phyloP scores from a whole-genome alignment of 129 eudicot genomes.

The Flaveria brownii region DNA sequence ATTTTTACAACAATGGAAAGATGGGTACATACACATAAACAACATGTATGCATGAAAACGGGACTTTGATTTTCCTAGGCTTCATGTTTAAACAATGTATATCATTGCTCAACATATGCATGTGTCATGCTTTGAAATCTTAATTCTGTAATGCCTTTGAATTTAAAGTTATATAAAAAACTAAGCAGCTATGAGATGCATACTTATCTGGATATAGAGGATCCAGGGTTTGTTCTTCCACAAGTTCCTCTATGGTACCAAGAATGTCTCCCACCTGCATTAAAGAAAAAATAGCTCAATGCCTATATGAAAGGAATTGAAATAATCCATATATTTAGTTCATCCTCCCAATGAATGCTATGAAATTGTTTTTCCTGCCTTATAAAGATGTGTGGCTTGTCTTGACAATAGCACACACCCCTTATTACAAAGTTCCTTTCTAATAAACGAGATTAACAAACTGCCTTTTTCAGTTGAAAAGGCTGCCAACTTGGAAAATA shows the following conservation, averaged over 20 bases:
- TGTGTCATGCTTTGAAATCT: no score
- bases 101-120: no score
- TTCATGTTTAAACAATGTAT: no score
- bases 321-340: background rate
- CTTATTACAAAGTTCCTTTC: background rate
- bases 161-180: background rate
- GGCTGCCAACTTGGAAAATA: background rate
- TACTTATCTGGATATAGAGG: constrained; percentile 53
- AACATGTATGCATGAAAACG: no score
- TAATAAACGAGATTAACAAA: background rate
- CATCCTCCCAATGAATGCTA: background rate
- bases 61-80: no score
- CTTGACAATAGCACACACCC: background rate
- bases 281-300: constrained; percentile 1
- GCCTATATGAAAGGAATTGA: constrained; percentile 1
- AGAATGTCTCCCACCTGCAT: constrained; percentile 60
- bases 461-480: background rate
- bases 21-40: no score
- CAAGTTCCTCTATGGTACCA: constrained; percentile 64
- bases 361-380: background rate
- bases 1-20: no score
- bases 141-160: no score
- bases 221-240: constrained; percentile 62
- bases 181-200: constrained; percentile 23
- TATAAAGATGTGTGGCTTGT: background rate